These are phyloP conservation scores for Lichina pygmaea DNA, from an alignment of 495 filamentous ascomycete species.

Conservation along the genomic window DNA sequence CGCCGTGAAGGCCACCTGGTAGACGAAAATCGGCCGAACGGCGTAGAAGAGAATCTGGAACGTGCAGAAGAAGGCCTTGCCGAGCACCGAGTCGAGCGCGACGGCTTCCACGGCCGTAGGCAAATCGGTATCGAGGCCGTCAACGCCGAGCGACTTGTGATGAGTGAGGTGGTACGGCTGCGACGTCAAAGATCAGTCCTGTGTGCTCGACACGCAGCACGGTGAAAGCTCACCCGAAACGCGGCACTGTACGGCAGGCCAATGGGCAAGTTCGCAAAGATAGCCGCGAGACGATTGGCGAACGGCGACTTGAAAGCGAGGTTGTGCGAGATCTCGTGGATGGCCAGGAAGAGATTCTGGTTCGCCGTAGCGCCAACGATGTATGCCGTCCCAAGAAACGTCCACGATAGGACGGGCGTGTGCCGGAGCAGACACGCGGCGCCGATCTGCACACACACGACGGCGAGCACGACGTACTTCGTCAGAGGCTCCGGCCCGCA, in stretches of 20 bases:
- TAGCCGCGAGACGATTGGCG: conserved; percentile 62
- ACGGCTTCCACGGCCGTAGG: conserved; percentile 79
- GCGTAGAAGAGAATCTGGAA: conserved; percentile 99
- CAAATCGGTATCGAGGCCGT: conserved; percentile 87
- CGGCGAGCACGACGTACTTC: conserved; percentile 68
- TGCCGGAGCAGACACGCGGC: conserved; percentile 59
- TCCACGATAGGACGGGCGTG: conserved; percentile 55
- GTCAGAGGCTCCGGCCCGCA: conserved; percentile 92
- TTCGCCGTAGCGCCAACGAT: conserved; percentile 86
- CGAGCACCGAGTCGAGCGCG: conserved; percentile 83
- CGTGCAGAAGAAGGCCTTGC: conserved; percentile 98
- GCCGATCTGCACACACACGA: conserved; percentile 57
- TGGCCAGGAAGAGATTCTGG: conserved; percentile 96
- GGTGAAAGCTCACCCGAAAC: conserved; percentile 36
- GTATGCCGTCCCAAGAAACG: conserved; percentile 69
- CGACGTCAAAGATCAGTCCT: conserved; percentile 1
- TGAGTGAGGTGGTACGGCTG: conserved; percentile 95
- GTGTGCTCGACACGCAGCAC: not conserved
- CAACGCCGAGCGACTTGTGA: conserved; percentile 94
- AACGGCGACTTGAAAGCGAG: conserved; percentile 71
- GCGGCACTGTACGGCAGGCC: conserved; percentile 88
- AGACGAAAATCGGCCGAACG: conserved; percentile 87
- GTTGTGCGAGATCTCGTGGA: conserved; percentile 98
- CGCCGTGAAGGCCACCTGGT: conserved; percentile 62
- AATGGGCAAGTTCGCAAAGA: conserved; percentile 89